A percentile compares a stretch with the other conserved stretches of the same genome.
Conservation (phyloP, 176 grass and related monocot genomes). For the Melocanna baccifera region DNA sequence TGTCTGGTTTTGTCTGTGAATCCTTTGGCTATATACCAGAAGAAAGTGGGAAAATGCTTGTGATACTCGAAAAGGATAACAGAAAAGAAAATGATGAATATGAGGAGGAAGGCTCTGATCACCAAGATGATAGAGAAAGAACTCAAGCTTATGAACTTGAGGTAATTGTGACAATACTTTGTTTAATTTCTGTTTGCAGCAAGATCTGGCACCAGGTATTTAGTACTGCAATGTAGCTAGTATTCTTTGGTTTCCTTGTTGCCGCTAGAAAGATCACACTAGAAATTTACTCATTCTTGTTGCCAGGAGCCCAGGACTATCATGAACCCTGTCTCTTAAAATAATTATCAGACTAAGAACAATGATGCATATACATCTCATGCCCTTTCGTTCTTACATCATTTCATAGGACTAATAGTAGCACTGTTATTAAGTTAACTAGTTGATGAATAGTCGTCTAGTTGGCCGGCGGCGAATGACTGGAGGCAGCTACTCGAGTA, state of each 20-base stretch:
- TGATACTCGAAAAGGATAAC: constrained; percentile 77
- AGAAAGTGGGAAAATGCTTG: constrained; percentile 70
- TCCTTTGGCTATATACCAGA: constrained; percentile 93
- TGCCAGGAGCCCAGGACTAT: not conserved
- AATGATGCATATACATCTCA: not conserved
- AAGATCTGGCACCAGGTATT: not conserved
- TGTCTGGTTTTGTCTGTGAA: constrained; percentile 96
- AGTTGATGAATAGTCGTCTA: no score
- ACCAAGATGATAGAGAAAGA: constrained; percentile 58
- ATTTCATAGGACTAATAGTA: not conserved
- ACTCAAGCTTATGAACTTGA: constrained; percentile 89
- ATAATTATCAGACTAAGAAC: not conserved
- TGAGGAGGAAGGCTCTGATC: constrained; percentile 56
- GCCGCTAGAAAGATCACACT: not conserved
- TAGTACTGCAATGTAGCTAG: not conserved
- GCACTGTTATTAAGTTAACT: no score
- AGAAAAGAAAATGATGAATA: constrained; percentile 60
- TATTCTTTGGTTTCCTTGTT: constrained; percentile 18
- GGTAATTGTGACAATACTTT: constrained; percentile 41
- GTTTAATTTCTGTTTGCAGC: not conserved
- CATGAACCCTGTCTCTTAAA: not conserved
- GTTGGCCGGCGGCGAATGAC: no score
- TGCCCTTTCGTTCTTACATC: constrained; percentile 1
- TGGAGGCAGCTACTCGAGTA: no score
- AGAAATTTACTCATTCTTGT: not conserved